phyloP scores from a whole-genome alignment of 495 filamentous ascomycete genomes.

The Lasiosphaeriaceae sp. region DNA sequence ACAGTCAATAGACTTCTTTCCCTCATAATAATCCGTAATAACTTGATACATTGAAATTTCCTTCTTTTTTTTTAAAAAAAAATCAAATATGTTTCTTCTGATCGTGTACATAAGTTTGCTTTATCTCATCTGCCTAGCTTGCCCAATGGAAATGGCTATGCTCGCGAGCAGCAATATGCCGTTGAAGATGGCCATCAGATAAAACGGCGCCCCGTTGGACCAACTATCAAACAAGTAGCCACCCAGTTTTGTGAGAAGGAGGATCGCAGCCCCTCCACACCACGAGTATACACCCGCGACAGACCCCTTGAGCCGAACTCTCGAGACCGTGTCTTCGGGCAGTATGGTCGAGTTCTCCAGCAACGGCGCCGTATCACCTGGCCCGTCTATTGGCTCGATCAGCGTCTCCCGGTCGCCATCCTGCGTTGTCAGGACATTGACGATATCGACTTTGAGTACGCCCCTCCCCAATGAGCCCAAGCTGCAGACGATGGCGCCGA shows the following conservation, averaged over 20 bases:
- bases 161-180: conserved; percentile 60
- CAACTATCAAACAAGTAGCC: conserved; percentile 74
- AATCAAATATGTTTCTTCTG: too few relatives aligned
- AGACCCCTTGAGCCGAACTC: conserved; percentile 73
- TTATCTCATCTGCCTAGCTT: conserved; percentile 2
- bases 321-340: conserved; percentile 29
- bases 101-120: neutral
- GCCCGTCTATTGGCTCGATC: conserved; percentile 20
- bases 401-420: conserved; percentile 25
- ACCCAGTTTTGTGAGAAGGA: conserved; percentile 89
- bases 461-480: conserved; percentile 78
- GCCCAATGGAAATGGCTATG: conserved; percentile 37
- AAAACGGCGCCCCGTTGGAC: conserved; percentile 76
- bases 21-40: too few relatives aligned
- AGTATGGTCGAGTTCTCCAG: conserved; percentile 18
- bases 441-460: conserved; percentile 57
- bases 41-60: too few relatives aligned
- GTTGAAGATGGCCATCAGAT: conserved; percentile 88
- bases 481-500: conserved; percentile 91
- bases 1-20: too few relatives aligned
- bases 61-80: too few relatives aligned
- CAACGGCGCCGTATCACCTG: conserved; percentile 28
- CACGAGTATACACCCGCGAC: conserved; percentile 93
- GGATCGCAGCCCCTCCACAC: conserved; percentile 84
- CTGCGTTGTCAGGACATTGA: conserved; percentile 13